Evolutionary conservation across 208 protist species (phyloP).

Genomic region (Lotmaria passim): DNA sequence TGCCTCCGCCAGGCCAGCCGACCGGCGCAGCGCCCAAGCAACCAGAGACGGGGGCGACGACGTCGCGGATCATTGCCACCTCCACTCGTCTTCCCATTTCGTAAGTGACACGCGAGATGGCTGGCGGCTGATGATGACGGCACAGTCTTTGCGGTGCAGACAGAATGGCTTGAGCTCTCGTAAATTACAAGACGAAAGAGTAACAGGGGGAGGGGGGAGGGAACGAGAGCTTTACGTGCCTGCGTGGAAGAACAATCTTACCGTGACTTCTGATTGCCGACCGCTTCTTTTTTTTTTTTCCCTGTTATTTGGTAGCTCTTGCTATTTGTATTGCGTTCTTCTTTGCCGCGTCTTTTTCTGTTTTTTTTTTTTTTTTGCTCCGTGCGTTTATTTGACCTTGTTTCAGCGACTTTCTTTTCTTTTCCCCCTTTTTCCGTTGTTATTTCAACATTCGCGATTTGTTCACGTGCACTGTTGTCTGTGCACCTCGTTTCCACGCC

Average conservation of each 20-base stretch:
- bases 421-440: neutral
- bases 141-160: too few relatives aligned
- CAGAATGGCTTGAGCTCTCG: too few relatives aligned
- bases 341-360: neutral
- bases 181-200: too few relatives aligned
- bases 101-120: neutral
- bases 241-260: too few relatives aligned
- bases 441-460: neutral
- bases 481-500: neutral
- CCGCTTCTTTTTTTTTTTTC: neutral
- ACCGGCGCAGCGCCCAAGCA: neutral
- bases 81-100: slow-evolving; percentile 12
- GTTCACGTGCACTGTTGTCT: neutral
- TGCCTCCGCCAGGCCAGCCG: neutral
- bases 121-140: too few relatives aligned
- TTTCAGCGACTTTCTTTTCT: neutral
- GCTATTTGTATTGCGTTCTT: neutral
- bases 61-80: neutral
- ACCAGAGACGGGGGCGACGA: neutral
- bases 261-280: too few relatives aligned
- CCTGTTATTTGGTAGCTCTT: neutral
- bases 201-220: too few relatives aligned
- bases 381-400: neutral
- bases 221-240: too few relatives aligned
- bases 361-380: slow-evolving; percentile 2